Evolutionary conservation across 345 rosid genomes (phyloP).

Genomic region (Hibiscus mutabilis): DNA sequence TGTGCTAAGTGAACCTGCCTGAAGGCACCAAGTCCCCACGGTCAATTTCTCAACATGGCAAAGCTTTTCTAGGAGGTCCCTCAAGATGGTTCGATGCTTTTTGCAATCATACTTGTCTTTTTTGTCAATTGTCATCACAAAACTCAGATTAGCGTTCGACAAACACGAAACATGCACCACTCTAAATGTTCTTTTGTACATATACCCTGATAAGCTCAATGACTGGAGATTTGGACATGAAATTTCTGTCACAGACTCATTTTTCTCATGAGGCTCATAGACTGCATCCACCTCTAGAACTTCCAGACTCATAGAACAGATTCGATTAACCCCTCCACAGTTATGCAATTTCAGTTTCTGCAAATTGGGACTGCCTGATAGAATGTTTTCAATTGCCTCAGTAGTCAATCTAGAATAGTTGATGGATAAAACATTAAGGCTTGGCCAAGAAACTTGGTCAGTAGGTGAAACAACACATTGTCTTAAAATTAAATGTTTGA

Average conservation of each 20-base stretch:
- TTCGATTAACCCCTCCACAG: background rate
- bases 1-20: background rate
- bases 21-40: conserved; percentile 1
- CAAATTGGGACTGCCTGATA: conserved; percentile 2
- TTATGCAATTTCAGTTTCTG: background rate
- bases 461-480: background rate
- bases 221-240: background rate
- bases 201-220: background rate
- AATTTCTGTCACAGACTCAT: background rate
- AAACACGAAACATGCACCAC: conserved; percentile 4
- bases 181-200: background rate
- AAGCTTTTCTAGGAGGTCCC: background rate
- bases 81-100: background rate
- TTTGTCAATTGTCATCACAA: conserved; percentile 1
- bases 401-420: background rate
- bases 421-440: conserved; percentile 2
- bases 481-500: background rate
- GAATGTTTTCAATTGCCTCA: background rate
- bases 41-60: conserved; percentile 1
- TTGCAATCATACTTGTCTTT: background rate
- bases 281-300: background rate
- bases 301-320: conserved; percentile 2
- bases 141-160: background rate
- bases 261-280: background rate
- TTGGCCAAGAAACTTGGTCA: background rate